A percentile compares a stretch with the other conserved stretches of the same genome.
phyloP scores from a whole-genome alignment of 75 land plant species.

The Azolla pinnata region DNA sequence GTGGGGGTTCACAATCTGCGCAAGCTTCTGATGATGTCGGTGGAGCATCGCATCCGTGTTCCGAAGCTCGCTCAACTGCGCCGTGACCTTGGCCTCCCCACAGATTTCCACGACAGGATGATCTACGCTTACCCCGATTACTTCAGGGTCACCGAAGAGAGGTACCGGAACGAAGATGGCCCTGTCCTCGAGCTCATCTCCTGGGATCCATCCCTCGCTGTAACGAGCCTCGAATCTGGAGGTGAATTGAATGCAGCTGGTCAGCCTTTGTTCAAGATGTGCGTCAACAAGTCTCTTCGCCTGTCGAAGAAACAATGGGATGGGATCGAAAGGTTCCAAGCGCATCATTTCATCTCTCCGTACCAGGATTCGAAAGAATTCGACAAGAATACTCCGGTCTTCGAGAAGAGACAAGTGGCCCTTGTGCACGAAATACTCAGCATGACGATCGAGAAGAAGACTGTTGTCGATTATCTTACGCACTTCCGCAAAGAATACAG shows the following conservation, averaged over 20 bases:
- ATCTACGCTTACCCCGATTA: slow-evolving; percentile 37
- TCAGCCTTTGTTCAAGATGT: slow-evolving; percentile 46
- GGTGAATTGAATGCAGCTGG: slow-evolving; percentile 25
- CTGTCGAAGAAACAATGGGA: slow-evolving; percentile 50
- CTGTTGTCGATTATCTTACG: slow-evolving; percentile 67
- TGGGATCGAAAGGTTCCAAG: slow-evolving; percentile 39
- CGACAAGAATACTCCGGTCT: slow-evolving; percentile 12
- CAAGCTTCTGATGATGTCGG: slow-evolving; percentile 72
- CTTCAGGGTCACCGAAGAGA: slow-evolving; percentile 43
- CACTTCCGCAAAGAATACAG: slow-evolving; percentile 82
- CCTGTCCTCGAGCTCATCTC: slow-evolving; percentile 59
- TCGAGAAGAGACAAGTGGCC: slow-evolving; percentile 69
- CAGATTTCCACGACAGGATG: slow-evolving; percentile 47
- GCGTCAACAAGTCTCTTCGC: slow-evolving; percentile 47
- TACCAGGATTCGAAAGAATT: slow-evolving; percentile 29
- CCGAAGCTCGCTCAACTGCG: slow-evolving; percentile 56
- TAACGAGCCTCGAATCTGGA: slow-evolving; percentile 30
- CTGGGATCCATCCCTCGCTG: slow-evolving; percentile 40
- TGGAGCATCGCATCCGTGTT: slow-evolving; percentile 37
- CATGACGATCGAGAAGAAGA: slow-evolving; percentile 71
- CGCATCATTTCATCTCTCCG: slow-evolving; percentile 49
- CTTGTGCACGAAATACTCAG: slow-evolving; percentile 70
- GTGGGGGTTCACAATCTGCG: slow-evolving; percentile 45
- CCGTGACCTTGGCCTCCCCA: slow-evolving; percentile 70
- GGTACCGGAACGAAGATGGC: slow-evolving; percentile 23